phyloP scores from a whole-genome alignment of 1,139 yeast genomes.

The Maudiozyma humilis region DNA sequence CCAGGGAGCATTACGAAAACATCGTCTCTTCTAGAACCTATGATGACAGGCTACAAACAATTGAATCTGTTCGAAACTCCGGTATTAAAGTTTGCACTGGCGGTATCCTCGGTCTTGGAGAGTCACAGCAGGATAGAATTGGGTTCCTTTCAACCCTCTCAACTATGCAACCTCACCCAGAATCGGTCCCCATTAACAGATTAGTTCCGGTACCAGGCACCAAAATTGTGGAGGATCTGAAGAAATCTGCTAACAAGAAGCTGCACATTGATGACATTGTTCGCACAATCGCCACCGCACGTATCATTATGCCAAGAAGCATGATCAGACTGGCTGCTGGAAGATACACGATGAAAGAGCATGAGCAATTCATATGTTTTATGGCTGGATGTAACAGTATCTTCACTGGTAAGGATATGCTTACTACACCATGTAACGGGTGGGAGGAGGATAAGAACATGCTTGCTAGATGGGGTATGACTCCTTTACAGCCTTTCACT shows the following conservation, averaged over 20 bases:
- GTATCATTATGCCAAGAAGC: constrained; percentile 63
- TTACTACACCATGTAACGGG: constrained; percentile 76
- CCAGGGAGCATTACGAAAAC: constrained; percentile 66
- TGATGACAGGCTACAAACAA: constrained; percentile 63
- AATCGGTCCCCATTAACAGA: constrained; percentile 71
- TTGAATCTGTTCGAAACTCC: constrained; percentile 53
- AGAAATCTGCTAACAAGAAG: constrained; percentile 36
- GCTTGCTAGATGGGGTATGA: constrained; percentile 63
- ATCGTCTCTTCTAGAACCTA: constrained; percentile 62
- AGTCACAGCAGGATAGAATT: constrained; percentile 61
- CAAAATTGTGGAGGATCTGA: constrained; percentile 53
- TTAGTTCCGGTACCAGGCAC: constrained; percentile 76
- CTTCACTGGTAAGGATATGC: constrained; percentile 74
- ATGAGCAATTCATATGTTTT: constrained; percentile 67
- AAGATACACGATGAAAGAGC: constrained; percentile 70
- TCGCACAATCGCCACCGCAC: constrained; percentile 67
- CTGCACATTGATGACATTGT: constrained; percentile 54
- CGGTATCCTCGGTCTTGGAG: constrained; percentile 74
- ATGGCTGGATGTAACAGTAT: constrained; percentile 76
- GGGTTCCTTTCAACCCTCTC: constrained; percentile 61
- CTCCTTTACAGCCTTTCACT: constrained; percentile 53
- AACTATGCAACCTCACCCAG: constrained; percentile 64
- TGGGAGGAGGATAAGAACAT: constrained; percentile 74
- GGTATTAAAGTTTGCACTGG: constrained; percentile 74
- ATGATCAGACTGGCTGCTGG: constrained; percentile 76